A percentile compares a stretch with the other conserved stretches of the same genome.
Conservation (phyloP, 495 filamentous ascomycete genomes). For the Daldinia bambusicola region DNA sequence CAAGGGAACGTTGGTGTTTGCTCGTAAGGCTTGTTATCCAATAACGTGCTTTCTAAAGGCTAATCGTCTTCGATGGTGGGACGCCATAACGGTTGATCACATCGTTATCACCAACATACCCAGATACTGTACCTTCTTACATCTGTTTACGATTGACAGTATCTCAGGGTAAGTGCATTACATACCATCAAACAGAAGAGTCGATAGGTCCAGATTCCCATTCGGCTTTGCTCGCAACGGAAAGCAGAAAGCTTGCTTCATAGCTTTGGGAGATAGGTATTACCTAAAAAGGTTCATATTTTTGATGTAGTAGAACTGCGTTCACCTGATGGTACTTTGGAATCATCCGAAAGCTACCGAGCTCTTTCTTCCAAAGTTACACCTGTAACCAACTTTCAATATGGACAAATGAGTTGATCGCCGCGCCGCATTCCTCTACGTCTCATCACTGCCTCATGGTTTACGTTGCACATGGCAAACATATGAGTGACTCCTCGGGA, state of each 20-base stretch:
- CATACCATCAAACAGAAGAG: too few species aligned
- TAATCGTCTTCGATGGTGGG: constrained; percentile 22
- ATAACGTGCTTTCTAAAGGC: constrained; percentile 5
- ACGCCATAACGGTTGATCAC: constrained; percentile 21
- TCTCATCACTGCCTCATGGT: constrained; percentile 27
- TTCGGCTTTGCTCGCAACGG: constrained; percentile 20
- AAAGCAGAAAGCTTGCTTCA: constrained; percentile 9
- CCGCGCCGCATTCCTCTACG: constrained; percentile 29
- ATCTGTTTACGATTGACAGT: constrained; percentile 14
- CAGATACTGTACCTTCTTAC: not conserved
- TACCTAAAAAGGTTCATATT: not conserved
- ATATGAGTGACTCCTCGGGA: constrained; percentile 25
- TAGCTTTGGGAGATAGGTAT: too few species aligned
- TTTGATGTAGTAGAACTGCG: not conserved
- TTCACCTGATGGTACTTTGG: constrained; percentile 22
- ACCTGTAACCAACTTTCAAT: constrained; percentile 23
- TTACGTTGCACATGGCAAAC: constrained; percentile 38
- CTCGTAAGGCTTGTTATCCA: constrained; percentile 36
- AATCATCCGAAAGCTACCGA: constrained; percentile 31
- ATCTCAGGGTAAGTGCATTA: constrained; percentile 8
- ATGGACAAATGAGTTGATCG: constrained; percentile 28
- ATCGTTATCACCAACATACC: not conserved
- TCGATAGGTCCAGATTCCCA: too few species aligned
- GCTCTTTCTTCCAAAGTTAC: constrained; percentile 6
- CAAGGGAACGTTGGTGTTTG: constrained; percentile 12